phyloP scores from a whole-genome alignment of 2,329 filamentous ascomycete species.

The Pseudogymnoascus sp. region DNA sequence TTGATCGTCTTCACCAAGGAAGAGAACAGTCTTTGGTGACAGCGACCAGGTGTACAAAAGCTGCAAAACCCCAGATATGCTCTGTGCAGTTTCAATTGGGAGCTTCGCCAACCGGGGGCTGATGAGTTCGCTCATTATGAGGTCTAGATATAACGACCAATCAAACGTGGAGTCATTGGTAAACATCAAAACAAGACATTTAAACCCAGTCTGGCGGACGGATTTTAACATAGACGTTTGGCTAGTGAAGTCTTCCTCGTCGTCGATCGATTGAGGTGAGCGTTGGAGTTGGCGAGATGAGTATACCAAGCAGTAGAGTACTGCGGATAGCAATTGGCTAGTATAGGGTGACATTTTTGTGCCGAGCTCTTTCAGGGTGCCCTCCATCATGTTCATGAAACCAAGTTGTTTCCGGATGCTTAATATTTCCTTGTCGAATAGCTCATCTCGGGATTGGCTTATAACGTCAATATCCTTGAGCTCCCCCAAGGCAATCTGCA shows the following conservation, averaged over 20 bases:
- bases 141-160: conserved; percentile 62
- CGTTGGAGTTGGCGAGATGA: conserved; percentile 51
- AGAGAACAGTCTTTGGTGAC: conserved; percentile 54
- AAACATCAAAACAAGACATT: conserved; percentile 74
- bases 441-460: conserved; percentile 3
- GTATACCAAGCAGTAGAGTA: conserved; percentile 72
- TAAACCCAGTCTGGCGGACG: conserved; percentile 64
- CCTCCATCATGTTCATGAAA: conserved; percentile 82
- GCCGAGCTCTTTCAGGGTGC: conserved; percentile 78
- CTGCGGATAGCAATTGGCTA: conserved; percentile 60
- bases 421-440: conserved; percentile 50
- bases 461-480: conserved; percentile 54
- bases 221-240: conserved; percentile 52
- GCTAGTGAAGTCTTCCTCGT: conserved; percentile 29
- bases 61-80: conserved; percentile 72
- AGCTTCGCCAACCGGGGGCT: conserved; percentile 70
- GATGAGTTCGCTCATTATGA: conserved; percentile 67
- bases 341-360: conserved; percentile 61
- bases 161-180: conserved; percentile 60
- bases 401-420: conserved; percentile 75
- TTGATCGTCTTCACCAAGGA: conserved; percentile 53
- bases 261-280: conserved; percentile 23
- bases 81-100: conserved; percentile 78
- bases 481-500: conserved; percentile 70
- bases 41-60: conserved; percentile 76